These are phyloP conservation scores for Pilatotrama ljubarskyi DNA, from an alignment of 768 basidiomycete genomes.

Conservation along the genomic window DNA sequence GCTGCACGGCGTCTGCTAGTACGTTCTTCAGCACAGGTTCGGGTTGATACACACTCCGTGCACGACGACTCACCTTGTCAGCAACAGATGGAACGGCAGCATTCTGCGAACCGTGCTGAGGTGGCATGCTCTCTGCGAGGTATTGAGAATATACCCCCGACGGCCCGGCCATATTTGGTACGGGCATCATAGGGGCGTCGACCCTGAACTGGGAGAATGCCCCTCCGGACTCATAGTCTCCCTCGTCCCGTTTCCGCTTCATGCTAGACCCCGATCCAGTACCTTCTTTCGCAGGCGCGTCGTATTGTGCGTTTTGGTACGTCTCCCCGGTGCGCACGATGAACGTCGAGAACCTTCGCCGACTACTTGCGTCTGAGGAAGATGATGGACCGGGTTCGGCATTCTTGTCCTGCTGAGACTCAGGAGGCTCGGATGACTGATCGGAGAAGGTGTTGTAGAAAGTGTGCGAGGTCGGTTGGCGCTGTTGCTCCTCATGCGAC, in stretches of 20 bases:
- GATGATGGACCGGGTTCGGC: neutral
- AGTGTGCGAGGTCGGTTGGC: no score
- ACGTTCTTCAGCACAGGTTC: neutral
- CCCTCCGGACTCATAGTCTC: neutral
- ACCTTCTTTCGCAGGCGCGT: neutral
- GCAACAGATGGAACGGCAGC: neutral
- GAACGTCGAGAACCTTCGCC: conserved; percentile 4
- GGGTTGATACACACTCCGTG: no score
- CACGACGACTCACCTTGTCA: neutral
- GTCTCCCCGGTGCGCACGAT: conserved; percentile 17
- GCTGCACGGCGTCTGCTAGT: conserved; percentile 24
- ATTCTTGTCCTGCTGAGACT: neutral
- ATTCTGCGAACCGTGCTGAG: neutral
- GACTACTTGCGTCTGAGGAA: neutral
- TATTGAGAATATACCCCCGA: neutral
- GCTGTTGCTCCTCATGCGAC: neutral
- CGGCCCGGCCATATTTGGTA: neutral
- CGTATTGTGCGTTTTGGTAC: conserved; percentile 2
- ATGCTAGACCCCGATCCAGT: neutral
- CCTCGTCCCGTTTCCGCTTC: conserved; percentile 9
- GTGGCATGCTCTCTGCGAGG: neutral
- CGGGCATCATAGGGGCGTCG: neutral
- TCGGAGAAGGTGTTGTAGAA: no score
- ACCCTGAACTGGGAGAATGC: conserved; percentile 17
- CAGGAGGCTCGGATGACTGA: neutral